Conservation (phyloP, 148 eudicot species). For the Dysphania ambrosioides region DNA sequence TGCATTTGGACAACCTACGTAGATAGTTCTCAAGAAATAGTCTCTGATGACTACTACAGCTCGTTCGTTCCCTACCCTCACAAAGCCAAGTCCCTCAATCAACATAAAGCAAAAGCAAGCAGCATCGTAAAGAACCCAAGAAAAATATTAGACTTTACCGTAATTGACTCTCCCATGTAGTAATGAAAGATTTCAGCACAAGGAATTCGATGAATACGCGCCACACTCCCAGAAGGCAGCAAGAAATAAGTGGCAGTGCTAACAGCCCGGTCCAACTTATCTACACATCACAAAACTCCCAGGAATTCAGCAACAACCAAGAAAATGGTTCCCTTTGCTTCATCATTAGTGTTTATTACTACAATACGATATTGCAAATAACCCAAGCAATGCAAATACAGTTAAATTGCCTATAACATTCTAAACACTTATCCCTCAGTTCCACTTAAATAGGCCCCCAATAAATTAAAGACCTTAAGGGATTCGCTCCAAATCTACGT, state of each 20-base stretch:
- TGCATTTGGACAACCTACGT: neutral
- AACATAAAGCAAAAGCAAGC: neutral
- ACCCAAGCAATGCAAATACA: neutral
- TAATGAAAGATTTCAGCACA: conserved; percentile 81
- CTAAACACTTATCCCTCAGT: too few species aligned
- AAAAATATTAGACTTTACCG: conserved; percentile 31
- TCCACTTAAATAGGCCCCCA: neutral
- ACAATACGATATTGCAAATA: neutral
- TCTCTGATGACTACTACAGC: too few species aligned
- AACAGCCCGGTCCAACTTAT: conserved; percentile 77
- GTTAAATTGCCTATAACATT: neutral
- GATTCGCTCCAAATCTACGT: too few species aligned
- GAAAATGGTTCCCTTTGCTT: neutral
- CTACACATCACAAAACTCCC: conserved; percentile 32
- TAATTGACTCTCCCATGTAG: conserved; percentile 71
- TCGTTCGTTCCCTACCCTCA: too few species aligned
- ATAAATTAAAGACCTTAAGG: too few species aligned
- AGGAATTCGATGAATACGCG: conserved; percentile 76
- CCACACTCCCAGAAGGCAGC: conserved; percentile 70
- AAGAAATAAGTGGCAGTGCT: conserved; percentile 77
- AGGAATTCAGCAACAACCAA: conserved; percentile 4
- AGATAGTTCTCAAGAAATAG: too few species aligned
- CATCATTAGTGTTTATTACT: neutral
- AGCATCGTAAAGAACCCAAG: neutral
- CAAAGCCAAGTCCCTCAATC: neutral